Evolutionary conservation across 2,329 filamentous ascomycete genomes (phyloP).

Genomic region (Curvularia verruculosa): DNA sequence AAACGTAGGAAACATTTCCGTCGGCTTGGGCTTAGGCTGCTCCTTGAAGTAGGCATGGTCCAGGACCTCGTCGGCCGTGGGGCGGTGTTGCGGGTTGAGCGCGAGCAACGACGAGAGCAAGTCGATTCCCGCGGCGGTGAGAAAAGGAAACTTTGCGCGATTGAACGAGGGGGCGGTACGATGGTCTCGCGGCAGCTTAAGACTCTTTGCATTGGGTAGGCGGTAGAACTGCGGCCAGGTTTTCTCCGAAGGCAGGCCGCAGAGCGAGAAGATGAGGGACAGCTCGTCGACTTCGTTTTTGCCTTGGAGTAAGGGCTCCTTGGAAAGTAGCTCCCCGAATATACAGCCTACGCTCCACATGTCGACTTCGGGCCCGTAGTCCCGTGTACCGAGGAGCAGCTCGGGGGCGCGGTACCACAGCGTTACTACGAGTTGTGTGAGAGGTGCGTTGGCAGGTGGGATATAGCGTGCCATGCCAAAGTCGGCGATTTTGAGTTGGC

Average conservation of each 20-base stretch:
- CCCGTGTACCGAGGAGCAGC: slow-evolving; percentile 78
- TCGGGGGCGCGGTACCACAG: slow-evolving; percentile 96
- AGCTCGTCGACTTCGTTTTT: slow-evolving; percentile 93
- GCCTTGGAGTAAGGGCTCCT: slow-evolving; percentile 82
- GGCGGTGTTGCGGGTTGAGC: slow-evolving; percentile 74
- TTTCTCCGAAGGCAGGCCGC: slow-evolving; percentile 81
- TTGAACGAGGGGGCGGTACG: slow-evolving; percentile 59
- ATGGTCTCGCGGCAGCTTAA: slow-evolving; percentile 64
- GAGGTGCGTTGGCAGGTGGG: slow-evolving; percentile 68
- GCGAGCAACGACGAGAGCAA: slow-evolving; percentile 74
- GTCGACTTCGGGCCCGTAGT: slow-evolving; percentile 79
- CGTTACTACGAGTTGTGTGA: slow-evolving; percentile 93
- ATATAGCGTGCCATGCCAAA: slow-evolving; percentile 97
- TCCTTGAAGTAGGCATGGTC: slow-evolving; percentile 85
- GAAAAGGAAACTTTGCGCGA: slow-evolving; percentile 77
- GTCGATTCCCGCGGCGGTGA: slow-evolving; percentile 75
- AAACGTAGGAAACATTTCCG: slow-evolving; percentile 95
- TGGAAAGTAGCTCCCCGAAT: slow-evolving; percentile 86
- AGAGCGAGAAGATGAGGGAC: slow-evolving; percentile 79
- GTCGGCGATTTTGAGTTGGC: slow-evolving; percentile 92
- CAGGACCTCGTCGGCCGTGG: slow-evolving; percentile 75
- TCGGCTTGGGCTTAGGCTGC: slow-evolving; percentile 86
- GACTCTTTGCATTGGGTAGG: slow-evolving; percentile 81
- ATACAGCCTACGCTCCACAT: slow-evolving; percentile 98
- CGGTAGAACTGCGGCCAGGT: slow-evolving; percentile 86